Evolutionary conservation across 345 rosid genomes (phyloP).

Genomic region (Rhizophora mangle): DNA sequence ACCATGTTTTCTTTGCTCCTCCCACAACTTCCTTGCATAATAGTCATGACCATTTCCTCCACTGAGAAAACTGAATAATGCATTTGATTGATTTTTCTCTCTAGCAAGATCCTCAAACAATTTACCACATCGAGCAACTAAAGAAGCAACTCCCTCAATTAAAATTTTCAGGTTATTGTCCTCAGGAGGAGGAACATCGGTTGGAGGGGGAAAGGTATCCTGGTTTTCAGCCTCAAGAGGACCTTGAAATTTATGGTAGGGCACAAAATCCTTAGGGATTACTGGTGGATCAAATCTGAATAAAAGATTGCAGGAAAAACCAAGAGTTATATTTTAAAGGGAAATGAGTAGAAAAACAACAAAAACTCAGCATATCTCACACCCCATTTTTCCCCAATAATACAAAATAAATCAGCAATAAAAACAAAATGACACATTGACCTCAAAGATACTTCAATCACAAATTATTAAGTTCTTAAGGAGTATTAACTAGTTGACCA

Average conservation of each 20-base stretch:
- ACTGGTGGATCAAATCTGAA: slow-evolving; percentile 79
- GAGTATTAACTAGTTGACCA: neutral
- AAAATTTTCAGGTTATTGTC: slow-evolving; percentile 68
- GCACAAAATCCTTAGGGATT: slow-evolving; percentile 75
- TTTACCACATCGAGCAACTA: slow-evolving; percentile 94
- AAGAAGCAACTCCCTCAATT: slow-evolving; percentile 87
- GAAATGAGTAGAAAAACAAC: neutral
- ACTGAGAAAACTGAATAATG: slow-evolving; percentile 76
- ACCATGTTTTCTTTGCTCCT: slow-evolving; percentile 63
- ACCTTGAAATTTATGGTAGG: slow-evolving; percentile 65
- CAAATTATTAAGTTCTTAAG: neutral
- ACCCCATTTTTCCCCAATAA: neutral
- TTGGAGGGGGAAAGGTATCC: slow-evolving; percentile 55
- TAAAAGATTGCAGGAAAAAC: slow-evolving; percentile 6
- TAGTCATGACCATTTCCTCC: slow-evolving; percentile 87
- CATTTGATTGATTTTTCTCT: slow-evolving; percentile 85
- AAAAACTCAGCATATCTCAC: neutral
- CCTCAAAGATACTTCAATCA: neutral
- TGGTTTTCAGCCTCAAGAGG: slow-evolving; percentile 48
- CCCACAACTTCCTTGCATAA: slow-evolving; percentile 84
- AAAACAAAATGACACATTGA: neutral
- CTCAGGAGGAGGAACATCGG: slow-evolving; percentile 71
- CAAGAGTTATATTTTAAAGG: neutral
- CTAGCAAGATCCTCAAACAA: slow-evolving; percentile 91
- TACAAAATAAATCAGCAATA: neutral